These are phyloP conservation scores for Metarhizium album DNA, from an alignment of 2,329 filamentous ascomycete species.

Conservation along the genomic window DNA sequence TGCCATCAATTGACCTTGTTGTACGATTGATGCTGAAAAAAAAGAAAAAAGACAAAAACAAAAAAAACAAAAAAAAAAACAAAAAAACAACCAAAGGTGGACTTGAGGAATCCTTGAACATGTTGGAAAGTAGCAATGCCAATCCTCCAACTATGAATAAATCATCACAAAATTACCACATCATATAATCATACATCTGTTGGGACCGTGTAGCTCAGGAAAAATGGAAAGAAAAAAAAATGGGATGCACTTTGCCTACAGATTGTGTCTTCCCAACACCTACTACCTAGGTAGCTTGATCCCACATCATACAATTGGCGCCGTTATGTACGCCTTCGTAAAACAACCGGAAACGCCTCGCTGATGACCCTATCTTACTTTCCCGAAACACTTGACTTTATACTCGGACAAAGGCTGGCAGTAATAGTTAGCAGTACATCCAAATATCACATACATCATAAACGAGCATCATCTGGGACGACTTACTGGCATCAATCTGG, in stretches of 20 bases:
- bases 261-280: background rate
- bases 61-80: too few species aligned
- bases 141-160: background rate
- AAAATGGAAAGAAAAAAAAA: background rate
- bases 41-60: too few species aligned
- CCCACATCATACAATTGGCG: background rate
- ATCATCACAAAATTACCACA: background rate
- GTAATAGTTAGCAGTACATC: background rate
- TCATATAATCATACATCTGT: background rate
- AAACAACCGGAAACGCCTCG: background rate
- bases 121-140: background rate
- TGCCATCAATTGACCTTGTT: too few species aligned
- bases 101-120: too few species aligned
- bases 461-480: background rate
- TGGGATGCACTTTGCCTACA: background rate
- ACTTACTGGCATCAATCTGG: conserved; percentile 97
- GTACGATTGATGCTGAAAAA: too few species aligned
- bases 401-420: conserved; percentile 9
- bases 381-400: background rate
- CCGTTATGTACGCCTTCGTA: background rate
- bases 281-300: too few species aligned
- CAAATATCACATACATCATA: background rate
- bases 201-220: background rate
- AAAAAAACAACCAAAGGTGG: too few species aligned
- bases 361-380: background rate